Base-by-base conservation (phyloP, 1,139 yeast species). In the Saccharomycopsis hybrid region DNA sequence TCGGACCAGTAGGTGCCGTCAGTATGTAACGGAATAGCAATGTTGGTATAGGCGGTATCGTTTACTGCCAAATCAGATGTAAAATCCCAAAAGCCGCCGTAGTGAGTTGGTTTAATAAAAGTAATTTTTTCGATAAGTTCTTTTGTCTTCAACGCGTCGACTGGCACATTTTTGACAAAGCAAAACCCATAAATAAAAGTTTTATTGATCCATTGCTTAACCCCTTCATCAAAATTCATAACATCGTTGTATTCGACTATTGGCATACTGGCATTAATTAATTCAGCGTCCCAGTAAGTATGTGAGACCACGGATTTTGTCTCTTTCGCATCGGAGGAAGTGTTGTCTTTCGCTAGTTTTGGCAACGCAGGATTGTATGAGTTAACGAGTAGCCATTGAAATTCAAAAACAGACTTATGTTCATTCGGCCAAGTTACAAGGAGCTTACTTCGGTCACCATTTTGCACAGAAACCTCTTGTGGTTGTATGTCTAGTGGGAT, bases 1-100 rank as follows among this genome's bases (percentile, higher is more conserved):
- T 83, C 85, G 13, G 82, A 73, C 86, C 88, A 84, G 61, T 84
- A 84, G 2, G 90, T 83, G 1, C 90, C 90, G 62, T 84, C 90
- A 2, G 89, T 82, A 60, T 84, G 92, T 25, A 78, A 68, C 18
- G 79, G 78, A 53, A 84, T 77, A 56, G 80, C 85, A 54, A 82
- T 70, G 60, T 81, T 80, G 28, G 89, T 82, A 62, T 84, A 84
- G 2, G 90, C 92, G 2, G 88, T 81, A 61, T 84, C 92, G 51
- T 79, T 78, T 66, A 79, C 82, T 43, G 82, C 73, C 59, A 84
- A 68, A 61, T 84, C 87, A 11, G 87, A 76, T 27, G 90, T 83
- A 62, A 84, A 83, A 59, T 82, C 89, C 89, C 90, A 84, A 64
- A 84, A 83, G 3, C 87, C 89, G 13, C 89, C 90, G 56, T 84